Percentiles rank a stretch among this genome's conserved stretches.
phyloP scores from a whole-genome alignment of 441 rosid species.

The Biscutella laevigata region DNA sequence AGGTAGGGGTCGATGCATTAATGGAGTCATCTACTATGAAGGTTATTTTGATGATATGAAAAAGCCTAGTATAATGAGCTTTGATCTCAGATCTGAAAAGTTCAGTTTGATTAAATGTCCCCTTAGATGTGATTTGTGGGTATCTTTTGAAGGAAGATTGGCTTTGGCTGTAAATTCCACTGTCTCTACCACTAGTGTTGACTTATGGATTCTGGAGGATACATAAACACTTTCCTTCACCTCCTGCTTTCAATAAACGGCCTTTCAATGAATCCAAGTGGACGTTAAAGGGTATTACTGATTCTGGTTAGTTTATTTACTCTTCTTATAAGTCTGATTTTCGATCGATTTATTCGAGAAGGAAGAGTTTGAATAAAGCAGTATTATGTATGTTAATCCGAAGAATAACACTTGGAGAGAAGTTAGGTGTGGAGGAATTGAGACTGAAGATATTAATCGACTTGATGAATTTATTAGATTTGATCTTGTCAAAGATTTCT shows the following conservation, averaged over 20 bases:
- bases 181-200: neutral
- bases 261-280: too few species aligned
- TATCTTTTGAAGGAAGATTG: neutral
- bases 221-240: neutral
- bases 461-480: neutral
- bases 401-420: neutral
- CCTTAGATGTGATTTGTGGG: neutral
- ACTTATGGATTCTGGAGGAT: conserved; percentile 9
- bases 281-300: conserved; percentile 3
- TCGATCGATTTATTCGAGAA: too few species aligned
- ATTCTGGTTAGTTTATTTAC: neutral
- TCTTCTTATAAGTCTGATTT: too few species aligned
- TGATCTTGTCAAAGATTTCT: neutral
- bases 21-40: conserved; percentile 3
- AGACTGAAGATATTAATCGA: neutral
- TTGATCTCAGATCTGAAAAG: conserved; percentile 1
- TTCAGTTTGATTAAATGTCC: neutral
- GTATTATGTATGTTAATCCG: neutral
- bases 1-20: conserved; percentile 5
- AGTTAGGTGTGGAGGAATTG: neutral
- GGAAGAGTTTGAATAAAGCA: neutral
- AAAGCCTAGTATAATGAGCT: neutral
- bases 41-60: too few species aligned
- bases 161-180: neutral
- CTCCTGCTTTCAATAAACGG: neutral